Evolutionary conservation across 805 yeast species (phyloP), one percentile per base, ranked within the genome.

Genomic region (Barnettozyma vustinii): DNA sequence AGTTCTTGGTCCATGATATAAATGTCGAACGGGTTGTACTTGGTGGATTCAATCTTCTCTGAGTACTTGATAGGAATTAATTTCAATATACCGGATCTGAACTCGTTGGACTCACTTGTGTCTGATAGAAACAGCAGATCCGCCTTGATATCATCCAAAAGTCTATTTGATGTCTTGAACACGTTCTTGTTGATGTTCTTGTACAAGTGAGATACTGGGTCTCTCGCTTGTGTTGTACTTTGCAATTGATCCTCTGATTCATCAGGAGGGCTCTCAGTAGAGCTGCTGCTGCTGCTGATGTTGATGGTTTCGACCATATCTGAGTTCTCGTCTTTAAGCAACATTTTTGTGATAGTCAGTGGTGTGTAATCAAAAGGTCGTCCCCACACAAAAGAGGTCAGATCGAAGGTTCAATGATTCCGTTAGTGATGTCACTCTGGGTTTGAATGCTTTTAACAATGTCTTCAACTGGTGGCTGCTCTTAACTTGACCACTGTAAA

Each of bases 111-210:
- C 13, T 46, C 51, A 3, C 48, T 52, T 21, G 46, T 52, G 10
- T 51, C 52, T 9, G 48, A 16, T 2, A 60, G 48, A 51, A 73
- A 71, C 30, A 64, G 53, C 9, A 75, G 60, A 50, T 73, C 77
- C 27, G 70, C 73, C 46, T 76, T 67, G 27, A 85, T 59, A 57
- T 85, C 92, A 60, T 83, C 89, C 20, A 84, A 56, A 19, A 86
- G 69, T 47, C 92, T 69, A 57, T 85, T 85, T 6, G 83, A 65
- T 0, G 92, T 84, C 57, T 85, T 86, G 65, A 79, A 79, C 1
- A 52, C 50, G 2, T 45, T 41, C 18, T 20, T 2, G 2, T 18
- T 35, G 18, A 40, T 25, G 25, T 33, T 18, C 1, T 32, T 6
- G 15, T 44, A 44, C 16, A 39, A 20, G 13, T 32, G 20, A 7